Base-by-base conservation (phyloP, 2,329 filamentous ascomycete genomes). In the Aspergillus latus region DNA sequence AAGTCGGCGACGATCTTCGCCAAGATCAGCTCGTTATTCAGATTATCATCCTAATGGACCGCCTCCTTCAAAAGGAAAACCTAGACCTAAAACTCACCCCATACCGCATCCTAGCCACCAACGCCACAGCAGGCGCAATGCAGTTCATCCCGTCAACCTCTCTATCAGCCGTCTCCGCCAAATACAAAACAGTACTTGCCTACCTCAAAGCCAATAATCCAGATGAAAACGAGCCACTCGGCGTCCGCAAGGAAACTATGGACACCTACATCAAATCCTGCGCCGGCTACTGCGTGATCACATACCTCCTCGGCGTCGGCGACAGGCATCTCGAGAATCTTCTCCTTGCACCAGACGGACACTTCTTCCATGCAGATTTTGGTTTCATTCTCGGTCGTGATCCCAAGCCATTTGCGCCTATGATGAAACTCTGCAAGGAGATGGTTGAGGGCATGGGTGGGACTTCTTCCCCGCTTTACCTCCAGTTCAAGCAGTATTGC, bases 381-480 rank as follows among this genome's bases (percentile, higher is more conserved):
- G 94, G 95, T 42, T 99, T 96, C 74, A 99, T 99, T 60, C 87
- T 99, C 1, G 94, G 94, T 15, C 89, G 94, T 40, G 94, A 99
- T 65, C 94, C 94, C 0, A 99, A 99, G 70, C 94, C 94, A 0
- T 97, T 99, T 69, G 93, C 94, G 0, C 94, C 94, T 0, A 86
- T 93, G 51, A 96, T 99, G 88, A 99, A 99, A 74, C 84, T 99
- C 7, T 93, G 89, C 69, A 93, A 92, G 65, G 93, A 99, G 70
- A 99, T 99, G 94, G 90, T 97, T 3, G 94, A 99, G 68, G 94
- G 92, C 60, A 97, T 99, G 91, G 95, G 95, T 40, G 94, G 94
- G 10, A 82, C 87, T 6, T 82, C 83, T 34, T 91, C 89, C 3
- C 84, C 89, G 21, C 88, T 95, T 60, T 99, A 96, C 73, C 81